A percentile compares a stretch with the other conserved stretches of the same genome.
Conservation (phyloP, 2,329 filamentous ascomycete species). For the Graphilbum fragrans region DNA sequence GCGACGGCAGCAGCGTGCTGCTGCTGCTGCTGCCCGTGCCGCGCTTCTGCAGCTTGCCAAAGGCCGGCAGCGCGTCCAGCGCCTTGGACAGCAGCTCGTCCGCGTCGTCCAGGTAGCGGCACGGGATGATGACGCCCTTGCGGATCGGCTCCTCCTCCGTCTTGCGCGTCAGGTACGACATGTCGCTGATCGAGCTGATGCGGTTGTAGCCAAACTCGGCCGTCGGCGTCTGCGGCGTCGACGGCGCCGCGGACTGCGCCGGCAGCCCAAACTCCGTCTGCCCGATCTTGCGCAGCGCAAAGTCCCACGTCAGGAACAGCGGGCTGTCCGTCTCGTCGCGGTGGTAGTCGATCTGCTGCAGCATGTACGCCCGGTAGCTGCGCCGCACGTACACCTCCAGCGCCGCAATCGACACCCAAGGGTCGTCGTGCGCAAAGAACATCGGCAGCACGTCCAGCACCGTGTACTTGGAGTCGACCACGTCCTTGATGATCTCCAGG, state of each 20-base stretch:
- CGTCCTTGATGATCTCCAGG: constrained; percentile 86
- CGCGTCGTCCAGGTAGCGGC: constrained; percentile 85
- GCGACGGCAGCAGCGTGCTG: constrained; percentile 49
- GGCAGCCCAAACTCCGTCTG: constrained; percentile 82
- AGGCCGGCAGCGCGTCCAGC: constrained; percentile 62
- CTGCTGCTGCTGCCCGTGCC: constrained; percentile 29
- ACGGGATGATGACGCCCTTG: constrained; percentile 90
- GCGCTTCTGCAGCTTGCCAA: constrained; percentile 42
- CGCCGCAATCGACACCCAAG: constrained; percentile 86
- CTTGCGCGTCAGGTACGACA: constrained; percentile 74
- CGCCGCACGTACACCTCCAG: constrained; percentile 94
- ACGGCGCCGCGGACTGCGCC: constrained; percentile 67
- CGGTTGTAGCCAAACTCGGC: constrained; percentile 59
- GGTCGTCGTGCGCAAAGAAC: constrained; percentile 90
- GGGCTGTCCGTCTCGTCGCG: constrained; percentile 56
- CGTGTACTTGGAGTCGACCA: constrained; percentile 96
- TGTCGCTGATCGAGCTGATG: constrained; percentile 90
- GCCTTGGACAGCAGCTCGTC: constrained; percentile 79
- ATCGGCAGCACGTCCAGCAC: constrained; percentile 92
- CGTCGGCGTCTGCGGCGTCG: constrained; percentile 66
- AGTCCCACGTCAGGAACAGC: constrained; percentile 88
- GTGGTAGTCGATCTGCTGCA: constrained; percentile 83
- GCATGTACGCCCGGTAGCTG: constrained; percentile 88
- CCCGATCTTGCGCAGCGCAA: constrained; percentile 84
- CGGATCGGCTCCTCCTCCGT: constrained; percentile 65